These are phyloP conservation scores for Fusarium compactum DNA, from an alignment of 2,329 filamentous ascomycete species.

Conservation along the genomic window DNA sequence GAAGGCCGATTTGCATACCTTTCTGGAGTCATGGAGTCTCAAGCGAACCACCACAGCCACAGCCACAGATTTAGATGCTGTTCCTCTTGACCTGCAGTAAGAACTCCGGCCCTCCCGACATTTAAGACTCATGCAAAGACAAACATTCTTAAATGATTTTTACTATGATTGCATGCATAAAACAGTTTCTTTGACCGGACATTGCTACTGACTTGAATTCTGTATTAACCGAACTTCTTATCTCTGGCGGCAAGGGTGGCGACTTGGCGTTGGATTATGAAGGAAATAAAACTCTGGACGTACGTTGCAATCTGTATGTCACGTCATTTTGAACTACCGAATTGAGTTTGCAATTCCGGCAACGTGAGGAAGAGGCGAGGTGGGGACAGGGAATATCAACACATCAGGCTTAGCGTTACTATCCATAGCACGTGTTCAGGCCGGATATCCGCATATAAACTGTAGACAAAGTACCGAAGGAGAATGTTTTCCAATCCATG, in stretches of 20 bases:
- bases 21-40: background rate
- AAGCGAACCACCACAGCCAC: background rate
- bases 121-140: background rate
- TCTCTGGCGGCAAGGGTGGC: background rate
- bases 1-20: background rate
- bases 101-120: background rate
- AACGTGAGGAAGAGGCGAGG: background rate
- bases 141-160: background rate
- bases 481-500: background rate
- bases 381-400: background rate
- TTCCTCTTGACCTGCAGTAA: background rate
- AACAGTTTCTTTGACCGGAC: background rate
- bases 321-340: background rate
- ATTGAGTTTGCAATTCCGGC: conserved; percentile 2
- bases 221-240: background rate
- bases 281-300: background rate
- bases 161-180: background rate
- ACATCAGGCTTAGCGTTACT: background rate
- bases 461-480: background rate
- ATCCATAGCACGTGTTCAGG: background rate
- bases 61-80: background rate
- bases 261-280: background rate
- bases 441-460: background rate
- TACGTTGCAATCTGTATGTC: background rate
- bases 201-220: background rate